Evolutionary conservation across 805 yeast genomes (phyloP).

Genomic region (Wickerhamiella occidentalis): DNA sequence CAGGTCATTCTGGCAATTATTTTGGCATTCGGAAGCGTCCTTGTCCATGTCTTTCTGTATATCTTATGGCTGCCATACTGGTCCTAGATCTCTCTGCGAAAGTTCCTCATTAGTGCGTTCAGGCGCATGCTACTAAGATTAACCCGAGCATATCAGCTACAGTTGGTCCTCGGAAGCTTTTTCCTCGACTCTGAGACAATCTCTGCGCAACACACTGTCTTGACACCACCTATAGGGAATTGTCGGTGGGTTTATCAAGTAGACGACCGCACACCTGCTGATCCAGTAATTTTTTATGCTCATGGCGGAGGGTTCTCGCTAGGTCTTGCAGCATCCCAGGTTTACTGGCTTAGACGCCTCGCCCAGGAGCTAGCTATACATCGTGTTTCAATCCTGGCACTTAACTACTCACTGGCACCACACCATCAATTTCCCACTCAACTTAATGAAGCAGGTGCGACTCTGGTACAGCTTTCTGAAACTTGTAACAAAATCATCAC

Average conservation of each 20-base stretch:
- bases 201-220: too few relatives aligned
- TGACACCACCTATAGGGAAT: neutral
- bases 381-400: constrained; percentile 19
- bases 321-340: constrained; percentile 18
- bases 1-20: neutral
- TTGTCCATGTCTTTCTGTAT: neutral
- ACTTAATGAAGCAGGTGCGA: constrained; percentile 18
- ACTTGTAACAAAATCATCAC: constrained; percentile 19
- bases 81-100: neutral
- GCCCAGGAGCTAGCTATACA: neutral
- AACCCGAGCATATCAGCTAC: neutral
- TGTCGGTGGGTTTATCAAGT: constrained; percentile 20
- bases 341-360: constrained; percentile 13
- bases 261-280: constrained; percentile 17
- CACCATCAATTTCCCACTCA: constrained; percentile 20
- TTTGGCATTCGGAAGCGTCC: neutral
- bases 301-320: constrained; percentile 24
- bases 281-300: constrained; percentile 22
- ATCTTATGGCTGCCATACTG: neutral
- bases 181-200: too few relatives aligned
- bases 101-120: neutral
- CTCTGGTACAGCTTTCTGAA: constrained; percentile 15
- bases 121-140: neutral
- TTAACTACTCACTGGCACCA: constrained; percentile 26
- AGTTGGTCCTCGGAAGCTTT: neutral